These are phyloP conservation scores for Closterium sp. DNA, from an alignment of 139 green algal genomes.

Conservation along the genomic window DNA sequence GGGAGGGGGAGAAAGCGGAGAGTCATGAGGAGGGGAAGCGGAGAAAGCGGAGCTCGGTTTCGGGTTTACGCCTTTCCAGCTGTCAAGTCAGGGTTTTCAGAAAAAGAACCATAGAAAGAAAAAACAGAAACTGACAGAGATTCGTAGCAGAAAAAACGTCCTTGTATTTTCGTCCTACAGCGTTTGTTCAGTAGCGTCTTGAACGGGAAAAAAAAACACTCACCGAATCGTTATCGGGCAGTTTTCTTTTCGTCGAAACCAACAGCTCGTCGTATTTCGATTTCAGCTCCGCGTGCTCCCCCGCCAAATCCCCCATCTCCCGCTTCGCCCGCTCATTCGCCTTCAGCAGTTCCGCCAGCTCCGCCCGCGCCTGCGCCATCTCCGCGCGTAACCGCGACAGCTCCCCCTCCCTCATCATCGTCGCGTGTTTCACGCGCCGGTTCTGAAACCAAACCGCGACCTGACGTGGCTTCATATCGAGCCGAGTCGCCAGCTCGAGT, in stretches of 20 bases:
- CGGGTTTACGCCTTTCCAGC: too few relatives aligned
- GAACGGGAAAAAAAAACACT: neutral
- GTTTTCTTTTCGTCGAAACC: neutral
- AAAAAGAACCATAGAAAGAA: neutral
- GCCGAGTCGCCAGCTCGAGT: neutral
- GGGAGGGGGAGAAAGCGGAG: neutral
- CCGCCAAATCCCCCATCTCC: neutral
- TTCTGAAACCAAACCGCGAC: neutral
- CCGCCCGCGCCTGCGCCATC: neutral
- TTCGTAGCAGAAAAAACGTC: too few relatives aligned
- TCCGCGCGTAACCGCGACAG: neutral
- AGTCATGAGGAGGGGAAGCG: too few relatives aligned
- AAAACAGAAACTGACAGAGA: too few relatives aligned
- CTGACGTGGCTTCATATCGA: neutral
- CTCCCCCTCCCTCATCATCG: neutral
- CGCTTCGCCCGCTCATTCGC: neutral
- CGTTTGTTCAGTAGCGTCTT: too few relatives aligned
- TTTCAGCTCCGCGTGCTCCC: neutral
- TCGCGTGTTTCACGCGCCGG: neutral
- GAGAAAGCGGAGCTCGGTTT: neutral
- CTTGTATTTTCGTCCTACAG: too few relatives aligned
- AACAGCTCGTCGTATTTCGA: neutral
- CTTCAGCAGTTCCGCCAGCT: neutral
- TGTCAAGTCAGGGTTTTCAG: neutral
- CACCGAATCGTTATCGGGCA: neutral